These are phyloP conservation scores for Mycena chlorophos DNA, from an alignment of 768 basidiomycete genomes.

Conservation along the genomic window DNA sequence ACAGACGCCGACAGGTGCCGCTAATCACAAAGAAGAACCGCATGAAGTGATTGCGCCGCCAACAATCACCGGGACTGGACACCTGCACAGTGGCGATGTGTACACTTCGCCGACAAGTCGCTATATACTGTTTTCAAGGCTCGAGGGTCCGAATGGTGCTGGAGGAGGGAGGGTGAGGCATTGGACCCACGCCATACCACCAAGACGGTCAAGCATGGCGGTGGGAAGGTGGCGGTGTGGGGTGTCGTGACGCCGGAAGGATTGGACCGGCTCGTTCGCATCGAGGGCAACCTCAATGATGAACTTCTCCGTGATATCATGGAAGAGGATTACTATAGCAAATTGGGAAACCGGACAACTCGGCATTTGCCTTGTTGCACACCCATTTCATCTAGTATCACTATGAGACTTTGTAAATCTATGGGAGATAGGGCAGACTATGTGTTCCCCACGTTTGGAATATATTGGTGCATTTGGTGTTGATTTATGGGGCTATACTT, in stretches of 20 bases:
- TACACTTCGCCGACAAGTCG: slow-evolving; percentile 36
- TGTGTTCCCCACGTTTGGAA: too few species aligned
- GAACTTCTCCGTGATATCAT: slow-evolving; percentile 31
- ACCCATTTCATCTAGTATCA: too few species aligned
- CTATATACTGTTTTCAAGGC: slow-evolving; percentile 34
- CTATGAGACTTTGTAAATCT: too few species aligned
- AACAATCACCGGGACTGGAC: background rate
- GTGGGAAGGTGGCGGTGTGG: slow-evolving; percentile 39
- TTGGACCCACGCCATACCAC: slow-evolving; percentile 24
- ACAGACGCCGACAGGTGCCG: background rate
- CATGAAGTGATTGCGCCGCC: background rate
- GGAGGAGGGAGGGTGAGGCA: slow-evolving; percentile 29
- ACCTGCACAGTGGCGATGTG: background rate
- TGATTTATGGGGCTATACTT: too few species aligned
- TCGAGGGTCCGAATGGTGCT: slow-evolving; percentile 33
- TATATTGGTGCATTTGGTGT: too few species aligned
- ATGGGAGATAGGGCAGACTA: too few species aligned
- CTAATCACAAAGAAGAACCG: background rate
- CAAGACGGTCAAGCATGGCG: slow-evolving; percentile 37
- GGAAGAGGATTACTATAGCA: slow-evolving; percentile 26
- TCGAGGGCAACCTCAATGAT: slow-evolving; percentile 34
- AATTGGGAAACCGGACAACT: too few species aligned
- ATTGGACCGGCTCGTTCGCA: slow-evolving; percentile 28
- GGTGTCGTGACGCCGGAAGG: slow-evolving; percentile 32
- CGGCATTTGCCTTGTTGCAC: too few species aligned